These are phyloP conservation scores for Dryadomyces sulphureus DNA, from an alignment of 2,329 filamentous ascomycete genomes.

Conservation along the genomic window DNA sequence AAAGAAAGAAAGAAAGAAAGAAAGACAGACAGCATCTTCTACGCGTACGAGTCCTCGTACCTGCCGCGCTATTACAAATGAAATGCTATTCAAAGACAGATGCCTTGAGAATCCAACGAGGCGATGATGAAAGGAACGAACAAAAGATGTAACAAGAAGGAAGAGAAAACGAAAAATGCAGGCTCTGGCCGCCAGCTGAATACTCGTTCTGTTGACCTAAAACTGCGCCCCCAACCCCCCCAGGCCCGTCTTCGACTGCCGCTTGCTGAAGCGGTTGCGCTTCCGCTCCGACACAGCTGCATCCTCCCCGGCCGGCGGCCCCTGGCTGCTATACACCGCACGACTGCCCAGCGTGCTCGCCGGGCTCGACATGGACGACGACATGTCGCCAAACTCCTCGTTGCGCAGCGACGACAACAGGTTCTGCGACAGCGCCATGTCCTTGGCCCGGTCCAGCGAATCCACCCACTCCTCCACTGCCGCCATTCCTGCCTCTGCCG, in stretches of 20 bases:
- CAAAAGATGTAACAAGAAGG: not conserved
- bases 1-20: conserved; percentile 1
- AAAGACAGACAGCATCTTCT: not conserved
- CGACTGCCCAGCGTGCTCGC: conserved; percentile 54
- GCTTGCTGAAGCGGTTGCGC: conserved; percentile 68
- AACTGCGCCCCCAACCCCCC: conserved; percentile 85
- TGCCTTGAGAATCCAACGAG: conserved; percentile 2
- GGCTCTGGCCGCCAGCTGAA: not conserved
- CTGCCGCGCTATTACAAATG: not conserved
- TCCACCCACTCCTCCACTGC: conserved; percentile 88
- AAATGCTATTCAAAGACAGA: conserved; percentile 2
- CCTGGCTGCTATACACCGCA: conserved; percentile 40
- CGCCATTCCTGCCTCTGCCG: conserved; percentile 45
- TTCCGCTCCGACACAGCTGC: conserved; percentile 25
- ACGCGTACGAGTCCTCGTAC: too few species aligned
- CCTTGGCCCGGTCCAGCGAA: conserved; percentile 69
- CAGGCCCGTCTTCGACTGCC: conserved; percentile 88
- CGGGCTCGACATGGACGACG: conserved; percentile 61
- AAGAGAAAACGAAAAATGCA: not conserved
- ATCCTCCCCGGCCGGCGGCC: conserved; percentile 40
- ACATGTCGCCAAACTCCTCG: conserved; percentile 55
- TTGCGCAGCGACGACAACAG: conserved; percentile 49
- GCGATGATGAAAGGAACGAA: too few species aligned
- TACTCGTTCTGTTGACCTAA: conserved; percentile 19
- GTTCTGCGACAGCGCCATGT: conserved; percentile 65